phyloP scores from a whole-genome alignment of 2,329 filamentous ascomycete species.

The Fusarium tjaetaba region DNA sequence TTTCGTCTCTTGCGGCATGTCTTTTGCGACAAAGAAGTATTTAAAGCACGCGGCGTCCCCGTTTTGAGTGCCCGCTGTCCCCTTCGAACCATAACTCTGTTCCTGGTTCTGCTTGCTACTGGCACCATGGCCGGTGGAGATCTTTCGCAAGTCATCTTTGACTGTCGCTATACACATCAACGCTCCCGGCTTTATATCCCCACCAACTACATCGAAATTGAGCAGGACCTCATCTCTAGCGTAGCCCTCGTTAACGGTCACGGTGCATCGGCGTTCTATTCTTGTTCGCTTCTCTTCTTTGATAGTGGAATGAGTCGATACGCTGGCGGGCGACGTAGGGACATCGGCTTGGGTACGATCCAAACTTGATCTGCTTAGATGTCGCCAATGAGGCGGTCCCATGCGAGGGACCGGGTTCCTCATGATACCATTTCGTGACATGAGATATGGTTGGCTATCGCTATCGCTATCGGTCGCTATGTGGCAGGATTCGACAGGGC shows the following conservation, averaged over 20 bases:
- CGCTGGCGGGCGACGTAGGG: constrained; percentile 59
- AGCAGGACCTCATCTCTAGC: constrained; percentile 82
- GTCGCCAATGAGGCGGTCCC: constrained; percentile 61
- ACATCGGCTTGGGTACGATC: constrained; percentile 55
- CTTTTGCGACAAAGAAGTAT: constrained; percentile 78
- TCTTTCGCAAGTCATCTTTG: constrained; percentile 59
- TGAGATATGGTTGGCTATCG: constrained; percentile 35
- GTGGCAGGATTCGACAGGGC: constrained; percentile 25
- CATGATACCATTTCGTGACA: constrained; percentile 44
- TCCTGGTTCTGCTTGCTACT: constrained; percentile 48
- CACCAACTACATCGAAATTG: constrained; percentile 76
- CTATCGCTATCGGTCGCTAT: constrained; percentile 26
- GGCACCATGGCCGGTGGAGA: constrained; percentile 43
- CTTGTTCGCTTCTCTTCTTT: constrained; percentile 48
- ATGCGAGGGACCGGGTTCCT: constrained; percentile 52
- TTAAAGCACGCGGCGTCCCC: constrained; percentile 49
- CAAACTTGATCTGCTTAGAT: constrained; percentile 59
- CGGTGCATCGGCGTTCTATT: constrained; percentile 60
- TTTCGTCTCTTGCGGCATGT: constrained; percentile 75
- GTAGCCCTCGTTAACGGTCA: constrained; percentile 76
- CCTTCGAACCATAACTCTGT: constrained; percentile 39
- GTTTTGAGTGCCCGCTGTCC: constrained; percentile 32
- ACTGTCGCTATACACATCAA: constrained; percentile 78
- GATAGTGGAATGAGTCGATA: constrained; percentile 61
- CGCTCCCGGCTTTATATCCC: constrained; percentile 70